A percentile compares a stretch with the other conserved stretches of the same genome.
Conservation (phyloP, 2,329 filamentous ascomycete genomes). For the Cercospora zeae-maydis region DNA sequence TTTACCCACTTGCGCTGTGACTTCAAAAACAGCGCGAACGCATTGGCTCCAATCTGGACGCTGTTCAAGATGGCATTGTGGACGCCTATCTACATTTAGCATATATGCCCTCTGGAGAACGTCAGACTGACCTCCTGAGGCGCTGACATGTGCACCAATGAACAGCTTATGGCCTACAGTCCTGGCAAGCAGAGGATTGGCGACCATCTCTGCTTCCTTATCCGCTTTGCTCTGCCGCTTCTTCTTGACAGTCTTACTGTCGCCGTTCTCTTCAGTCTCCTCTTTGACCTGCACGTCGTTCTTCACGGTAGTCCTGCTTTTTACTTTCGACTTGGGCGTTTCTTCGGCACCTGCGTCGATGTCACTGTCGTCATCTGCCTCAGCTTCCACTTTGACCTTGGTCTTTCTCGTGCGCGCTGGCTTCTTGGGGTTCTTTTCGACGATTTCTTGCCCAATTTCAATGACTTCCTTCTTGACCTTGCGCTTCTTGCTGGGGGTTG, state of each 20-base stretch:
- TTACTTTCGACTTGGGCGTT: constrained; percentile 10
- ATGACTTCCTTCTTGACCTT: constrained; percentile 19
- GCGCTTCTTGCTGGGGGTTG: constrained; percentile 23
- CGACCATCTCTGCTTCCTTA: constrained; percentile 54
- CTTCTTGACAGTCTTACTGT: constrained; percentile 16
- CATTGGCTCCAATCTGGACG: constrained; percentile 63
- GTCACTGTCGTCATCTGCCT: constrained; percentile 17
- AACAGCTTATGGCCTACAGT: constrained; percentile 73
- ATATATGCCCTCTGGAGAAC: background rate
- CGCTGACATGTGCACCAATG: constrained; percentile 88
- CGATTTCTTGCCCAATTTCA: constrained; percentile 1
- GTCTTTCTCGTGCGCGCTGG: background rate
- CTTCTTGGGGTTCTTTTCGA: constrained; percentile 2
- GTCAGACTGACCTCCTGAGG: constrained; percentile 60
- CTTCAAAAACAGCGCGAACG: constrained; percentile 93
- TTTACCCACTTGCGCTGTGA: constrained; percentile 94
- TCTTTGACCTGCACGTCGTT: constrained; percentile 13
- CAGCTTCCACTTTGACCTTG: constrained; percentile 10
- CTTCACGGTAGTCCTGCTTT: constrained; percentile 20
- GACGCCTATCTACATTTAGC: constrained; percentile 50
- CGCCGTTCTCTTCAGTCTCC: constrained; percentile 12
- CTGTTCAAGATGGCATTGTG: constrained; percentile 70
- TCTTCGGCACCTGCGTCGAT: constrained; percentile 14
- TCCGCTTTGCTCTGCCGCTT: constrained; percentile 54
- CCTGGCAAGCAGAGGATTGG: constrained; percentile 65